Conservation (phyloP, 768 basidiomycete genomes). For the Paxillus rubicundulus region DNA sequence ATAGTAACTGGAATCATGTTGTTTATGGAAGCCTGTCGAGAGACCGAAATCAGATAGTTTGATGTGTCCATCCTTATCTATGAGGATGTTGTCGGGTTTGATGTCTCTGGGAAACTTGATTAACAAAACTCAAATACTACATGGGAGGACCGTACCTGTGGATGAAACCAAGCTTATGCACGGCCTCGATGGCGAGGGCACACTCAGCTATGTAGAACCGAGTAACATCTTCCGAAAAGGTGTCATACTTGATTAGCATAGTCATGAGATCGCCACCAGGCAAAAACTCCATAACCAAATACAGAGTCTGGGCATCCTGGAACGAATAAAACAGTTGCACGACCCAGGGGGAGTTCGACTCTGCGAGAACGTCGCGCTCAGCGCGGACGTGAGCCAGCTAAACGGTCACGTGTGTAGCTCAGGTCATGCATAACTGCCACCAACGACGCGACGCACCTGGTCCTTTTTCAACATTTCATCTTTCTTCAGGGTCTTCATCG, state of each 20-base stretch:
- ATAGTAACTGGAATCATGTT: conserved; percentile 95
- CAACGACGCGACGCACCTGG: conserved; percentile 55
- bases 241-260: conserved; percentile 99
- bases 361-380: conserved; percentile 94
- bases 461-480: conserved; percentile 99
- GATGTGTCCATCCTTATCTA: conserved; percentile 93
- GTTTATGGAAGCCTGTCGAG: conserved; percentile 98
- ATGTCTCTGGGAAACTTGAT: conserved; percentile 67
- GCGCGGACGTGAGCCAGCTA: conserved; percentile 98
- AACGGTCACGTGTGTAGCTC: background rate
- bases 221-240: conserved; percentile 96
- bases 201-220: conserved; percentile 99
- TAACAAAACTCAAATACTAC: background rate
- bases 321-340: conserved; percentile 98
- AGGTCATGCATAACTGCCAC: conserved; percentile 1
- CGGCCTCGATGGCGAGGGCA: conserved; percentile 94
- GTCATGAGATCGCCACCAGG: conserved; percentile 99
- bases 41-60: conserved; percentile 98
- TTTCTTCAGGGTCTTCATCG: conserved; percentile 97
- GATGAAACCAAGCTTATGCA: conserved; percentile 96
- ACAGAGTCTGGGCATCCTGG: conserved; percentile 89
- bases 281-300: conserved; percentile 98
- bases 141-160: conserved; percentile 60
- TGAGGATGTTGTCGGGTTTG: conserved; percentile 94
- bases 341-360: conserved; percentile 94